Conservation (phyloP, 2,329 filamentous ascomycete genomes). For the Pestalotiopsis sp. region DNA sequence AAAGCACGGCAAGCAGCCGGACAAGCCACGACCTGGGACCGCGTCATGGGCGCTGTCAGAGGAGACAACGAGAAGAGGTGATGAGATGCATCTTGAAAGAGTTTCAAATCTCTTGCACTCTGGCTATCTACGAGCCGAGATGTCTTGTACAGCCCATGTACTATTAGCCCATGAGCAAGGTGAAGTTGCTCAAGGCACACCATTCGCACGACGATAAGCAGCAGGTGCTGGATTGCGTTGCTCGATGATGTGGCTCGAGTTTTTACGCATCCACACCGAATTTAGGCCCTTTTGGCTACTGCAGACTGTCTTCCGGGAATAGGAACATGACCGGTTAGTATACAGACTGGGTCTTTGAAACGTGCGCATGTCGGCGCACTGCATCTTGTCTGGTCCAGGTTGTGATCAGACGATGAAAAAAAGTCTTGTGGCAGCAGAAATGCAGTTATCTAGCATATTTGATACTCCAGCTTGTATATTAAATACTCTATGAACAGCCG, state of each 20-base stretch:
- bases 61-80: slow-evolving; percentile 5
- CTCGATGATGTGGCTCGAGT: not conserved
- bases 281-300: not conserved
- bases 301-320: not conserved
- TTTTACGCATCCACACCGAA: not conserved
- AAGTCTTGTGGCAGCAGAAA: no score
- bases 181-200: not conserved
- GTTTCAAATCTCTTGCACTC: not conserved
- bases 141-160: slow-evolving; percentile 4
- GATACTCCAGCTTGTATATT: no score
- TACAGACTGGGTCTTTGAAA: not conserved
- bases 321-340: not conserved
- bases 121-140: not conserved
- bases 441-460: no score
- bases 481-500: no score
- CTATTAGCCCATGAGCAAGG: not conserved
- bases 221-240: not conserved
- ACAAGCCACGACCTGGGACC: slow-evolving; percentile 46
- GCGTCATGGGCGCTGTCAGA: slow-evolving; percentile 30
- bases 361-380: not conserved
- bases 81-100: not conserved
- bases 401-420: no score
- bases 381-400: no score
- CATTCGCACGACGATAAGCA: not conserved
- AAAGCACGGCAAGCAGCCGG: slow-evolving; percentile 60